Percentiles rank a stretch among this genome's conserved stretches.
These are phyloP conservation scores for Neoscytalidium dimidiatum DNA, from an alignment of 2,329 filamentous ascomycete species.

Conservation along the genomic window DNA sequence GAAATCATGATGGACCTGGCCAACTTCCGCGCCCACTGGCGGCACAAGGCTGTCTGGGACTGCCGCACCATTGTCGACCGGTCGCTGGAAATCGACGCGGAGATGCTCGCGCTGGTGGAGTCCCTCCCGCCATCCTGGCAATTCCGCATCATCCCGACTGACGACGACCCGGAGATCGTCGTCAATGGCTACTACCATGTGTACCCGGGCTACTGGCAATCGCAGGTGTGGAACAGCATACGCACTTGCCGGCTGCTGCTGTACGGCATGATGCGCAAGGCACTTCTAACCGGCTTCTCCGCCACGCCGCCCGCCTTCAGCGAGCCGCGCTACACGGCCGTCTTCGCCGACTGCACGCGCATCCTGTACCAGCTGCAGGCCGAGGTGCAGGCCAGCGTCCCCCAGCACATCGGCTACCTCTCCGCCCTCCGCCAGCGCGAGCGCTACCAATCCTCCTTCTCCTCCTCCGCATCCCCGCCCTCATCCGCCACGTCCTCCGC, in stretches of 20 bases:
- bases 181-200: slow-evolving; percentile 31
- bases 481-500: not conserved
- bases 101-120: not conserved
- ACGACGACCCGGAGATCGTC: slow-evolving; percentile 22
- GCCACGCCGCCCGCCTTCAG: slow-evolving; percentile 30
- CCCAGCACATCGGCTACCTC: slow-evolving; percentile 36
- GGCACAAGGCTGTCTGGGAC: not conserved
- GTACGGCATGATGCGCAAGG: slow-evolving; percentile 26
- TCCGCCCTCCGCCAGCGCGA: slow-evolving; percentile 23
- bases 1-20: slow-evolving; percentile 7
- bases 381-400: slow-evolving; percentile 37
- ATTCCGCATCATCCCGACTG: not conserved
- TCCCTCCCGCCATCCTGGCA: not conserved
- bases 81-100: not conserved
- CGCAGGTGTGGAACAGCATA: slow-evolving; percentile 35
- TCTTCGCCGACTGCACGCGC: slow-evolving; percentile 28
- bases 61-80: not conserved
- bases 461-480: not conserved
- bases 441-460: not conserved
- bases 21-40: slow-evolving; percentile 8
- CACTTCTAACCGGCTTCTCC: slow-evolving; percentile 28
- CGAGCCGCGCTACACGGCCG: slow-evolving; percentile 23
- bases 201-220: slow-evolving; percentile 33
- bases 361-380: slow-evolving; percentile 31
- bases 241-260: slow-evolving; percentile 28